phyloP scores from a whole-genome alignment of 495 filamentous ascomycete species.

The Sporormia fimetaria region DNA sequence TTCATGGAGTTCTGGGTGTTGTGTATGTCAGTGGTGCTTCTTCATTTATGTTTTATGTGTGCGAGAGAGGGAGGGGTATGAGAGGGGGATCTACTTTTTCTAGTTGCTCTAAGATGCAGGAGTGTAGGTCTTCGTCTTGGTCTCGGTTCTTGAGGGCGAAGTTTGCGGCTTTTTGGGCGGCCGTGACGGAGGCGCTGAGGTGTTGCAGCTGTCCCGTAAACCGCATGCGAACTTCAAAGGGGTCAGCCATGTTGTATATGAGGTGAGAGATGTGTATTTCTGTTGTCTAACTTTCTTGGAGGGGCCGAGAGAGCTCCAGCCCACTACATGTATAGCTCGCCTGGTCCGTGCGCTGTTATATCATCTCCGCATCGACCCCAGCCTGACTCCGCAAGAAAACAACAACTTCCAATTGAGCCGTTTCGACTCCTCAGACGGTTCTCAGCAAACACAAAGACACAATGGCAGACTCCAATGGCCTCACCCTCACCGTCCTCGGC shows the following conservation, averaged over 20 bases:
- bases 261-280: neutral
- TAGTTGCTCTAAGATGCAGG: slow-evolving; percentile 90
- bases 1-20: slow-evolving; percentile 97
- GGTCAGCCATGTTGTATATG: slow-evolving; percentile 65
- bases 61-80: no score
- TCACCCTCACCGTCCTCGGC: slow-evolving; percentile 61
- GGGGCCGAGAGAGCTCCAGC: neutral
- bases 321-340: no score
- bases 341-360: no score
- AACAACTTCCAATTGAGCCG: neutral
- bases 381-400: neutral
- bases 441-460: no score
- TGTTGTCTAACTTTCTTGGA: neutral
- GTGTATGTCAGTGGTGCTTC: no score
- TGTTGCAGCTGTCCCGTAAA: slow-evolving; percentile 81
- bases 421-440: neutral
- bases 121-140: slow-evolving; percentile 92
- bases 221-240: slow-evolving; percentile 95
- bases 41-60: no score
- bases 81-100: no score
- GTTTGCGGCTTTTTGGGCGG: slow-evolving; percentile 81
- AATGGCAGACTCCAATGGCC: slow-evolving; percentile 19
- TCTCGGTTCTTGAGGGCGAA: slow-evolving; percentile 90
- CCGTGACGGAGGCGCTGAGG: slow-evolving; percentile 77
- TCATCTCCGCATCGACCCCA: neutral